These are phyloP conservation scores for Exophiala xenobiotica DNA, from an alignment of 2,329 filamentous ascomycete species.

Conservation along the genomic window DNA sequence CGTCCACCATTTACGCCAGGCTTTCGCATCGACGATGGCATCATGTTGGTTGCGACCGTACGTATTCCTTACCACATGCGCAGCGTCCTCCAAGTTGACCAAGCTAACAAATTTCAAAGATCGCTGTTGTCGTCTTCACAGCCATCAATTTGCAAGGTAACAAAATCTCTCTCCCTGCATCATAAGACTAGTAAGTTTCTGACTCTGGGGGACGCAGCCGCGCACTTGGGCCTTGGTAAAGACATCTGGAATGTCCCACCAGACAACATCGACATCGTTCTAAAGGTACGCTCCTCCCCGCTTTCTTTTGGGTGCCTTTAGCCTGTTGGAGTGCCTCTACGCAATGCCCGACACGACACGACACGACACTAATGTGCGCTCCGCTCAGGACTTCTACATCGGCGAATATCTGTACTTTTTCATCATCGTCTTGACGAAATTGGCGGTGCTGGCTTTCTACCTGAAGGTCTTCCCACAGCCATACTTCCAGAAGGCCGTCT, in stretches of 20 bases:
- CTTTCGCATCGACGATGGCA: slow-evolving; percentile 4
- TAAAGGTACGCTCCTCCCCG: too few species aligned
- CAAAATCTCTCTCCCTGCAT: slow-evolving; percentile 41
- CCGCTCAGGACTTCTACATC: slow-evolving; percentile 5
- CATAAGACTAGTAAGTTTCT: slow-evolving; percentile 39
- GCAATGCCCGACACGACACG: too few species aligned
- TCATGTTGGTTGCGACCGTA: slow-evolving; percentile 13
- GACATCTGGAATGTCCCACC: slow-evolving; percentile 36
- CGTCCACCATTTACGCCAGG: slow-evolving; percentile 1
- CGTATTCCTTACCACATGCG: slow-evolving; percentile 2
- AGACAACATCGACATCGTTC: slow-evolving; percentile 32
- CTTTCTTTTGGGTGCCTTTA: too few species aligned
- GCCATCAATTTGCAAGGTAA: slow-evolving; percentile 40
- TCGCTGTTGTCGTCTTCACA: slow-evolving; percentile 5
- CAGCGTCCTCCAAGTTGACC: slow-evolving; percentile 1
- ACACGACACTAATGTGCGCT: too few species aligned
- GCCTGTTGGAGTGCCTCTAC: too few species aligned
- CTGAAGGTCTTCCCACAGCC: slow-evolving; percentile 34
- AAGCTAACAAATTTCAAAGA: neutral
- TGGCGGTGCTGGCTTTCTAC: slow-evolving; percentile 37
- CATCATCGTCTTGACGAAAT: slow-evolving; percentile 33
- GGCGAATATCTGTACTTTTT: slow-evolving; percentile 36
- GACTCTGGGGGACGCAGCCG: slow-evolving; percentile 19
- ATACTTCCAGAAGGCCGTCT: slow-evolving; percentile 26
- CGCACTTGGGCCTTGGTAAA: slow-evolving; percentile 32